Conservation (phyloP, 176 grass and related monocot genomes). For the Triticum urartu region DNA sequence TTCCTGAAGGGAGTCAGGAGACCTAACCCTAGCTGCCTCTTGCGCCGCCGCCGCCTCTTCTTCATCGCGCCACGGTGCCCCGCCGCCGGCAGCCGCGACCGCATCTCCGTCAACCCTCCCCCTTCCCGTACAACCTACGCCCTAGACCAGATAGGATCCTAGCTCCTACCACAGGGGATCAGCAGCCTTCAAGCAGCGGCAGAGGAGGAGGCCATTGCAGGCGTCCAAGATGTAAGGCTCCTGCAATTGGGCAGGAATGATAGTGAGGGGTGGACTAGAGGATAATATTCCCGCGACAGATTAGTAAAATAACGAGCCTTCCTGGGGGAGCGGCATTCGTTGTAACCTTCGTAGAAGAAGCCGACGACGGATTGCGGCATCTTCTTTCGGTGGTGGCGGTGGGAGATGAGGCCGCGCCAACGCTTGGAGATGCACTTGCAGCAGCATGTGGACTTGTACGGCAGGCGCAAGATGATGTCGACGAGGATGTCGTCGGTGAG, state of each 20-base stretch:
- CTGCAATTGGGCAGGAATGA: neutral
- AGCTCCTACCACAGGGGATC: neutral
- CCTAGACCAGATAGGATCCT: no score
- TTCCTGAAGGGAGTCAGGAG: no score
- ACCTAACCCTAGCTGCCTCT: no score
- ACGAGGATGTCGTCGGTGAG: neutral
- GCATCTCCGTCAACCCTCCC: no score
- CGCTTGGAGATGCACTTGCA: neutral
- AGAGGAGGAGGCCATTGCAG: slow-evolving; percentile 8
- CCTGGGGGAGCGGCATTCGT: neutral
- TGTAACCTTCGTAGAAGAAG: neutral
- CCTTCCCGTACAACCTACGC: no score
- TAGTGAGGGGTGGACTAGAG: neutral
- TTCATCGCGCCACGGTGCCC: no score
- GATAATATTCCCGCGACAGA: neutral
- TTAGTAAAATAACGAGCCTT: neutral
- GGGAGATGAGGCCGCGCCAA: neutral
- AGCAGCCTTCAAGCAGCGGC: neutral
- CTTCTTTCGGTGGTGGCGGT: neutral
- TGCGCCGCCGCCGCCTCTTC: no score
- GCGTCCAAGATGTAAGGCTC: neutral
- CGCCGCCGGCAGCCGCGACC: no score
- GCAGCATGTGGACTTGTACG: neutral
- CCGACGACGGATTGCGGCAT: neutral
- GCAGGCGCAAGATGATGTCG: neutral